A percentile compares a stretch with the other conserved stretches of the same genome.
These are phyloP conservation scores for Coniferiporia weirii DNA, from an alignment of 1,284 basidiomycete genomes.

Conservation along the genomic window DNA sequence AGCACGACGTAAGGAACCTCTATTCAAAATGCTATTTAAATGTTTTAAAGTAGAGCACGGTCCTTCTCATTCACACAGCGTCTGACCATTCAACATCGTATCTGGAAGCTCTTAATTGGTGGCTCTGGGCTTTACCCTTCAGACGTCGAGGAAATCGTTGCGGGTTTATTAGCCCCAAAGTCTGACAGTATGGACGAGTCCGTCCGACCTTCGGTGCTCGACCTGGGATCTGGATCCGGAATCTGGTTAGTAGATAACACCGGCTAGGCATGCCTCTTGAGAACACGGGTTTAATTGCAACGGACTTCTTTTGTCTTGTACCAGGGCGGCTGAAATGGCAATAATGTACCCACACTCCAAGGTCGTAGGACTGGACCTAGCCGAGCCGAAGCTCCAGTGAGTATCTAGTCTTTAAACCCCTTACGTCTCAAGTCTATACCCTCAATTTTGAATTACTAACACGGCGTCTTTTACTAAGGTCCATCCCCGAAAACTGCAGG, in stretches of 20 bases:
- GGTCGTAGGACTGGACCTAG: conserved; percentile 14
- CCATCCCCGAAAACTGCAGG: conserved; percentile 15
- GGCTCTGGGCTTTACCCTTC: conserved; percentile 13
- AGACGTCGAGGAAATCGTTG: conserved; percentile 9
- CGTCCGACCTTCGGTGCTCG: conserved; percentile 7
- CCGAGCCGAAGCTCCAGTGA: conserved; percentile 14
- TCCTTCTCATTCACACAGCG: not conserved
- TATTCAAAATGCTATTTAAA: not conserved
- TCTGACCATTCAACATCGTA: conserved; percentile 14
- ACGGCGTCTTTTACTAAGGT: not conserved
- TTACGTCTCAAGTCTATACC: not conserved
- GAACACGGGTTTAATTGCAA: not conserved
- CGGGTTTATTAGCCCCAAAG: not conserved
- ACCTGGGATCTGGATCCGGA: conserved; percentile 17
- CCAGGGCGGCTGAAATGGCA: conserved; percentile 18
- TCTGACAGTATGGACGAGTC: not conserved
- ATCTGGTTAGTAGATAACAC: conserved; percentile 14
- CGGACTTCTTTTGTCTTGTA: not conserved
- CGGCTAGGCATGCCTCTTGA: not conserved
- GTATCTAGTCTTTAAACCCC: not conserved
- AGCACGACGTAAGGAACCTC: conserved; percentile 8
- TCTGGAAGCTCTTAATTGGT: conserved; percentile 16
- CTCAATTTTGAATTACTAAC: not conserved
- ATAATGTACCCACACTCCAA: conserved; percentile 12
- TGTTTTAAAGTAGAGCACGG: not conserved